Evolutionary conservation across 2,329 filamentous ascomycete genomes (phyloP), one percentile per base, ranked within the genome.

Genomic region (Aureobasidium sp.): DNA sequence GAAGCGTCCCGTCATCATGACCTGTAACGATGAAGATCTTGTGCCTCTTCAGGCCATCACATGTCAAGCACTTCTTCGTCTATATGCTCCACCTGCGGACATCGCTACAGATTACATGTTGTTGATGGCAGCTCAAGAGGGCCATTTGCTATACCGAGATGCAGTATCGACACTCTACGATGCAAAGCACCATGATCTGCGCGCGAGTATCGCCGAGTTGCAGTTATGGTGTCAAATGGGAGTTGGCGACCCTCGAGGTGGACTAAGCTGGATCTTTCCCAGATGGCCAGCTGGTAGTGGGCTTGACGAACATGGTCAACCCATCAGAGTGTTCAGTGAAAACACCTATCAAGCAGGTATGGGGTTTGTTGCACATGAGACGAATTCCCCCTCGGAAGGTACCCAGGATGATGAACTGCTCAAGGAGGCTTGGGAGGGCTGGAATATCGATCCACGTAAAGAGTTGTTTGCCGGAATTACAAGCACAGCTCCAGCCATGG

Each of bases 171-270:
- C 82, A 7, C 79, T 99, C 2, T 96, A 91, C 68, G 78, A 81
- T 57, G 83, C 84, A 15, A 87, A 88, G 57, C 72, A 80, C 2
- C 74, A 80, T 29, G 94, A 99, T 70, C 75, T 99, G 13, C 85
- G 94, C 59, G 90, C 87, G 23, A 86, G 87, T 2, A 84, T 99
- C 51, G 85, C 82, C 60, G 91, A 97, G 63, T 80, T 99, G 29
- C 87, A 95, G 70, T 94, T 95, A 70, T 99, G 93, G 93, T 99
- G 95, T 71, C 94, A 99, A 71, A 91, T 97, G 74, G 90, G 88
- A 0, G 84, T 99, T 10, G 95, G 94, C 5, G 94, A 96, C 70
- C 79, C 84, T n/a, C 88, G 88, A 66, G 88, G 89, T 21, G 93
- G 94, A 0, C 82, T 95, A 46, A 89, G 93, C 67, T 99, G 95